Percentiles rank a stretch among this genome's conserved stretches.
Evolutionary conservation across 179 eudicot species (phyloP).

Genomic region (Gypsophila paniculata): DNA sequence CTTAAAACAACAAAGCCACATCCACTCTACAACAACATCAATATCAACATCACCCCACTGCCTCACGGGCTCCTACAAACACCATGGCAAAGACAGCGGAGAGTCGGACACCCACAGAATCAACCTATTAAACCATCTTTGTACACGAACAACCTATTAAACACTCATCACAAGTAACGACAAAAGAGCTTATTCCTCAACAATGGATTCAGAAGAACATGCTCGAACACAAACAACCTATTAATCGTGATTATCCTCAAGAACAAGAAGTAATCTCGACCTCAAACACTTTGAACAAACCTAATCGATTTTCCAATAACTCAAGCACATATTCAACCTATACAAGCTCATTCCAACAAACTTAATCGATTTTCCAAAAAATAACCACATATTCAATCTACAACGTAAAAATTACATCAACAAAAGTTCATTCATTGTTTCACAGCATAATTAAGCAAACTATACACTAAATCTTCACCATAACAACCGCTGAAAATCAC

Average conservation of each 20-base stretch:
- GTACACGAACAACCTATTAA: no score
- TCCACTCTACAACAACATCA: not conserved
- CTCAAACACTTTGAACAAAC: not conserved
- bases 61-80: not conserved
- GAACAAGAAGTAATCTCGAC: not conserved
- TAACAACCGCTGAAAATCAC: not conserved
- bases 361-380: not conserved
- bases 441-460: slow-evolving; percentile 21
- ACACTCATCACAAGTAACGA: no score
- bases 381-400: slow-evolving; percentile 16
- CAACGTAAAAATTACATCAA: not conserved
- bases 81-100: not conserved
- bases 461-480: slow-evolving; percentile 10
- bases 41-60: not conserved
- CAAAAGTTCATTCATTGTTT: slow-evolving; percentile 14
- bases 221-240: no score
- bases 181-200: not conserved
- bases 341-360: not conserved
- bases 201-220: not conserved
- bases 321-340: slow-evolving; percentile 13
- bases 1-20: not conserved
- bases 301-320: not conserved
- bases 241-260: not conserved
- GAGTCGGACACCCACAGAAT: no score
- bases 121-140: no score